A percentile compares a stretch with the other conserved stretches of the same genome.
Evolutionary conservation across 202 grass and related monocot genomes (phyloP).

Genomic region (Cymbopogon flexuosus): DNA sequence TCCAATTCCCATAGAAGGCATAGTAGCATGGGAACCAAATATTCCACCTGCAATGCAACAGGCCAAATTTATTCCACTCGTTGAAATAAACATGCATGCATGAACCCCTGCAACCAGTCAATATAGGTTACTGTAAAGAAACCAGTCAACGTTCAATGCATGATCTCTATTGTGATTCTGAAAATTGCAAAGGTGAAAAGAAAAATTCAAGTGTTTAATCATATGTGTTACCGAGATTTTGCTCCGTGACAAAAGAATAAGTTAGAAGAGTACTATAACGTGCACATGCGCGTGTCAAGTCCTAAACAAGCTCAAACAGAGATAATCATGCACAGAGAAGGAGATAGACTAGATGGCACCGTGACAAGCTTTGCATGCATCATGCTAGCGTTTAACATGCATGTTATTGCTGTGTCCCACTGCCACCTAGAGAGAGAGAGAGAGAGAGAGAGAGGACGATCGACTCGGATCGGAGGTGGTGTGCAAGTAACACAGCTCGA

Average conservation of each 20-base stretch:
- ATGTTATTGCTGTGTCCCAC: constrained; percentile 25
- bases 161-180: neutral
- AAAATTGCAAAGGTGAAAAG: neutral
- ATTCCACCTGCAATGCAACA: constrained; percentile 26
- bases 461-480: neutral
- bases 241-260: constrained; percentile 25
- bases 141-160: neutral
- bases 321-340: constrained; percentile 35
- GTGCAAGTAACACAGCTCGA: neutral
- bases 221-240: neutral
- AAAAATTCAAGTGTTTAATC: neutral
- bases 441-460: neutral
- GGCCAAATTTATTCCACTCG: constrained; percentile 18
- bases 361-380: constrained; percentile 34
- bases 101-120: neutral
- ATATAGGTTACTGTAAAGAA: no score
- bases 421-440: constrained; percentile 19
- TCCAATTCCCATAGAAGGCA: constrained; percentile 24
- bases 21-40: constrained; percentile 27
- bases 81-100: neutral
- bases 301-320: constrained; percentile 32
- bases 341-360: constrained; percentile 46
- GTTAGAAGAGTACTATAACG: constrained; percentile 2
- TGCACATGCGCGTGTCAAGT: constrained; percentile 33
- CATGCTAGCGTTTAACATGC: constrained; percentile 27